Evolutionary conservation across 192 early-diverging fungal species (phyloP).

Genomic region (Coemansia sp.): DNA sequence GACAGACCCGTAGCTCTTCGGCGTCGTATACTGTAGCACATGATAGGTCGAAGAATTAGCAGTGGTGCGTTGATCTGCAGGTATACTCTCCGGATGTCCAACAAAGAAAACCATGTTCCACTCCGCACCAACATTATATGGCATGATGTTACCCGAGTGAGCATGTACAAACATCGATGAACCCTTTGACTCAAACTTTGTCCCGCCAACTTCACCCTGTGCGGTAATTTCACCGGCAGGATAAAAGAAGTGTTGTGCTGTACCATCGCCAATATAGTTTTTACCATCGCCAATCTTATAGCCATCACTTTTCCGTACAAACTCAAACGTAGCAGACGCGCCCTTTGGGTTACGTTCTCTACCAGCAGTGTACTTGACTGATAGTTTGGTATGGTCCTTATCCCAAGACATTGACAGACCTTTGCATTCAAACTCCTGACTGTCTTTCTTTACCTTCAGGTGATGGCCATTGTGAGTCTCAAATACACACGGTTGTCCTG

Average conservation of each 20-base stretch:
- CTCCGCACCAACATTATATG: conserved; percentile 75
- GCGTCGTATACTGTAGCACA: conserved; percentile 78
- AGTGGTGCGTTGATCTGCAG: conserved; percentile 55
- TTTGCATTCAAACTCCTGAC: conserved; percentile 74
- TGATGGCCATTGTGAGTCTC: conserved; percentile 74
- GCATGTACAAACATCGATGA: conserved; percentile 80
- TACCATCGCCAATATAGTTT: conserved; percentile 66
- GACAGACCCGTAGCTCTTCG: conserved; percentile 64
- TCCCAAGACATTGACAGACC: conserved; percentile 68
- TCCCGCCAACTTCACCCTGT: conserved; percentile 69
- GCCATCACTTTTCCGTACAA: conserved; percentile 64
- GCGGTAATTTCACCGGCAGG: conserved; percentile 73
- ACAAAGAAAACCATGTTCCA: conserved; percentile 89
- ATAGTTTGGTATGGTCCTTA: conserved; percentile 36
- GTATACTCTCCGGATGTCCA: conserved; percentile 58
- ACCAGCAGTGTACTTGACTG: conserved; percentile 46
- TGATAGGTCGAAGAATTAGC: conserved; percentile 31
- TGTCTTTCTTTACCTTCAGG: conserved; percentile 70
- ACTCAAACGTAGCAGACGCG: conserved; percentile 64
- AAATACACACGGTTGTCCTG: conserved; percentile 59
- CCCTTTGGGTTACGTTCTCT: conserved; percentile 62
- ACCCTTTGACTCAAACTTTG: conserved; percentile 62
- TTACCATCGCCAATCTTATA: conserved; percentile 86
- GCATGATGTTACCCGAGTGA: conserved; percentile 76
- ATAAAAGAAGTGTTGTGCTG: conserved; percentile 79